These are phyloP conservation scores for Colletotrichum sublineola DNA, from an alignment of 2,329 filamentous ascomycete genomes.

Conservation along the genomic window DNA sequence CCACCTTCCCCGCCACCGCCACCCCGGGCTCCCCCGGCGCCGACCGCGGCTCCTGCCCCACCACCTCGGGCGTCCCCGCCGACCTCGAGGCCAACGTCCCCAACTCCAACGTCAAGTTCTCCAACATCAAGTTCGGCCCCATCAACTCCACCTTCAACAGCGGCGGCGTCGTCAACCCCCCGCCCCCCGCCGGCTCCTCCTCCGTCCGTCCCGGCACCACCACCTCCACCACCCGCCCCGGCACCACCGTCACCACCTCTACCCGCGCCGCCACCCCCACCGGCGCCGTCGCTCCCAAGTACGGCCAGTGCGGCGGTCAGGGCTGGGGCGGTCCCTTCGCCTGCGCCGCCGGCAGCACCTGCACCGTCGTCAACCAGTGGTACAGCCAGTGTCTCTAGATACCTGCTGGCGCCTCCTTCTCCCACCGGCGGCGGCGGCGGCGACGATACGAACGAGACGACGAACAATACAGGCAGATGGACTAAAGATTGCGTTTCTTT, in stretches of 20 bases:
- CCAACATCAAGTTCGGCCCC: slow-evolving; percentile 68
- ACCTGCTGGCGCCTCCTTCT: not conserved
- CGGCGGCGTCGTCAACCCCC: slow-evolving; percentile 30
- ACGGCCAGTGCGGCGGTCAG: slow-evolving; percentile 55
- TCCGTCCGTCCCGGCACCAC: slow-evolving; percentile 32
- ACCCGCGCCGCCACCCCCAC: slow-evolving; percentile 21
- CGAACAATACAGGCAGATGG: slow-evolving; percentile 7
- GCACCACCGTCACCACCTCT: slow-evolving; percentile 25
- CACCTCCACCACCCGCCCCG: slow-evolving; percentile 33
- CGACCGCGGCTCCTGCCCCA: slow-evolving; percentile 67
- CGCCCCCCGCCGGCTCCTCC: not conserved
- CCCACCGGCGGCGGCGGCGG: not conserved
- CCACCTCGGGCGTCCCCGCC: slow-evolving; percentile 63
- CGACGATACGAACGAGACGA: slow-evolving; percentile 20
- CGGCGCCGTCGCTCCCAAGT: slow-evolving; percentile 48
- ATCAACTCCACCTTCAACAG: slow-evolving; percentile 65
- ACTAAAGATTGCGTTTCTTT: slow-evolving; percentile 19
- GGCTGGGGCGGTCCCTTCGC: slow-evolving; percentile 53
- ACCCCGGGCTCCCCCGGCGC: slow-evolving; percentile 55
- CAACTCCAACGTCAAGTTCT: slow-evolving; percentile 67
- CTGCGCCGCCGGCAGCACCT: slow-evolving; percentile 54
- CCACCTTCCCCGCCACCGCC: slow-evolving; percentile 67
- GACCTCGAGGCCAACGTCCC: slow-evolving; percentile 62
- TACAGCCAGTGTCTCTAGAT: slow-evolving; percentile 58
- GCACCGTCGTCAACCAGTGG: slow-evolving; percentile 55